Conservation (phyloP, 805 yeast species). For the Candida manassasensis region DNA sequence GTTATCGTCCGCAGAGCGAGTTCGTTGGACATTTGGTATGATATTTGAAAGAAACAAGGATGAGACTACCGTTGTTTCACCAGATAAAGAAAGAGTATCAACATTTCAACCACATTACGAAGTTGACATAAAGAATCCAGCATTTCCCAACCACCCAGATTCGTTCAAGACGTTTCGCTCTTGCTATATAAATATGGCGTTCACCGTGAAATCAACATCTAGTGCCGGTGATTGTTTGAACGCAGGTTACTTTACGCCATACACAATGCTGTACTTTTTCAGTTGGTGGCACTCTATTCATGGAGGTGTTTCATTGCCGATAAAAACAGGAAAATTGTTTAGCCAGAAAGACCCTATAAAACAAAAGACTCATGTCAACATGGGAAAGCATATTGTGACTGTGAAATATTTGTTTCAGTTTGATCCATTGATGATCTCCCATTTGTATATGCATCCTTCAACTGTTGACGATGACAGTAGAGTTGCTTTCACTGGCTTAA, state of each 20-base stretch:
- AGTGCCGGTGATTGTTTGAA: conserved; percentile 27
- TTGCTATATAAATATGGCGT: conserved; percentile 62
- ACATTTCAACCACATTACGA: conserved; percentile 60
- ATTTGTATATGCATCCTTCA: conserved; percentile 28
- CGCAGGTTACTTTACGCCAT: conserved; percentile 35
- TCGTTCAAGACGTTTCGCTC: conserved; percentile 79
- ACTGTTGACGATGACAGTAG: conserved; percentile 18
- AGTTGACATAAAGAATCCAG: conserved; percentile 58
- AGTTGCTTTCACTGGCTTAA: conserved; percentile 35
- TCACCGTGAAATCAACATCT: conserved; percentile 33
- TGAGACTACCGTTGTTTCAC: conserved; percentile 26
- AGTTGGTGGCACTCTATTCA: conserved; percentile 40
- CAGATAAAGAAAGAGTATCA: conserved; percentile 39
- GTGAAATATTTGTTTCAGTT: conserved; percentile 37
- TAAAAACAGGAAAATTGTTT: conserved; percentile 33
- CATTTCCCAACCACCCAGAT: conserved; percentile 55
- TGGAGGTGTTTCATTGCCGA: conserved; percentile 29
- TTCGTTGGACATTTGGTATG: conserved; percentile 75
- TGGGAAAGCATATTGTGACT: conserved; percentile 38
- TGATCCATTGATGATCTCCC: conserved; percentile 37
- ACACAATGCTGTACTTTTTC: conserved; percentile 34
- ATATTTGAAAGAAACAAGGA: conserved; percentile 60
- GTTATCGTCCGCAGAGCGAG: conserved; percentile 54
- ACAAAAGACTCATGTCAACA: conserved; percentile 25
- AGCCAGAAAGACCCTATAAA: conserved; percentile 8